Conservation (phyloP, 140 eudicot genomes). For the Artemisia princeps region DNA sequence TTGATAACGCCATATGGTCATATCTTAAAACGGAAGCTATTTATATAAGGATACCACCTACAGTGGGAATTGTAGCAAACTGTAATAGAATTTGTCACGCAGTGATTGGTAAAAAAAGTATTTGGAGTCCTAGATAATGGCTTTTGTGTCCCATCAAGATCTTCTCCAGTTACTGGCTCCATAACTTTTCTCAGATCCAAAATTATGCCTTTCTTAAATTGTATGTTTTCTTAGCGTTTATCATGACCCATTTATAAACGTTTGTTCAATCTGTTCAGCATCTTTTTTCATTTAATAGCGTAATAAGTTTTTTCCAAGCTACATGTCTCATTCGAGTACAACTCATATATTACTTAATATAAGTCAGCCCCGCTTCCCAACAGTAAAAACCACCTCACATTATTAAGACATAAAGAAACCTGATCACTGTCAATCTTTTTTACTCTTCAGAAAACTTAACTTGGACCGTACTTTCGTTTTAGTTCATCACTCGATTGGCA, state of each 20-base stretch:
- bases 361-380: neutral
- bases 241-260: neutral
- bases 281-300: neutral
- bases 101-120: too few species aligned
- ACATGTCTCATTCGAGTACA: neutral
- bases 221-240: neutral
- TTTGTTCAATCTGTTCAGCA: neutral
- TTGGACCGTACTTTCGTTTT: neutral
- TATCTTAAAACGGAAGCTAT: too few species aligned
- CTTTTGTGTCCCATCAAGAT: too few species aligned
- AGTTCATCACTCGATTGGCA: neutral
- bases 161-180: neutral
- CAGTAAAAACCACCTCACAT: neutral
- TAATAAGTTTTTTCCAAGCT: conserved; percentile 3
- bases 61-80: too few species aligned
- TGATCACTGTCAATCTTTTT: neutral
- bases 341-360: neutral
- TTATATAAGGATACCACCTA: too few species aligned
- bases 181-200: neutral
- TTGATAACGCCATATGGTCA: too few species aligned
- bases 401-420: neutral
- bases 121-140: too few species aligned
- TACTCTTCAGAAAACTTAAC: neutral
- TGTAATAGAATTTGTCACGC: too few species aligned
- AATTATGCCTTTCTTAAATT: neutral